Conservation (phyloP, 2,329 filamentous ascomycete species). For the Fusarium verticillioides region DNA sequence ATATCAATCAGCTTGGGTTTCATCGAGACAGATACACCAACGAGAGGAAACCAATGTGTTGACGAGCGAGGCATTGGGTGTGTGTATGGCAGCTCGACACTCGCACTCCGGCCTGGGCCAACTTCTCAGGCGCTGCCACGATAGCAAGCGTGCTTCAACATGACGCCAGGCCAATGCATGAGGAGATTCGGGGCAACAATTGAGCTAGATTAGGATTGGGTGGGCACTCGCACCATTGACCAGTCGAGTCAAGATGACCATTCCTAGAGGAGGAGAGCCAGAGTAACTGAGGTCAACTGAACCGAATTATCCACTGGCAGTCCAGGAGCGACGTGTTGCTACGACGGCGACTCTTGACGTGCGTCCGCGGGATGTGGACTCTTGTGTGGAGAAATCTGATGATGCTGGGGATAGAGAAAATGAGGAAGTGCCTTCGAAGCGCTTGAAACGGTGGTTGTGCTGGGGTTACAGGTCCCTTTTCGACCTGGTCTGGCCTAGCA, state of each 20-base stretch:
- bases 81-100: constrained; percentile 34
- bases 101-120: constrained; percentile 29
- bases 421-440: constrained; percentile 18
- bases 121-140: constrained; percentile 54
- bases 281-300: constrained; percentile 4
- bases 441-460: constrained; percentile 36
- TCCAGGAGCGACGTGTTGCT: constrained; percentile 43
- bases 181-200: constrained; percentile 35
- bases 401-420: constrained; percentile 34
- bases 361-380: constrained; percentile 40
- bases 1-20: constrained; percentile 28
- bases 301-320: constrained; percentile 35
- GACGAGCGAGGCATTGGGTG: constrained; percentile 26
- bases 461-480: constrained; percentile 33
- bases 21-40: constrained; percentile 34
- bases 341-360: constrained; percentile 38
- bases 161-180: constrained; percentile 44
- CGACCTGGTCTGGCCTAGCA: constrained; percentile 13
- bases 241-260: constrained; percentile 22
- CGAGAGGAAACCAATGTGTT: constrained; percentile 16
- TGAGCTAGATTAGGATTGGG: constrained; percentile 43
- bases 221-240: constrained; percentile 45
- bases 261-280: constrained; percentile 18
- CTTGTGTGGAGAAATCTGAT: constrained; percentile 39
- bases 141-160: constrained; percentile 49